A percentile compares a stretch with the other conserved stretches of the same genome.
phyloP scores from a whole-genome alignment of 1,284 basidiomycete genomes.

The Phenoliferia sp. region DNA sequence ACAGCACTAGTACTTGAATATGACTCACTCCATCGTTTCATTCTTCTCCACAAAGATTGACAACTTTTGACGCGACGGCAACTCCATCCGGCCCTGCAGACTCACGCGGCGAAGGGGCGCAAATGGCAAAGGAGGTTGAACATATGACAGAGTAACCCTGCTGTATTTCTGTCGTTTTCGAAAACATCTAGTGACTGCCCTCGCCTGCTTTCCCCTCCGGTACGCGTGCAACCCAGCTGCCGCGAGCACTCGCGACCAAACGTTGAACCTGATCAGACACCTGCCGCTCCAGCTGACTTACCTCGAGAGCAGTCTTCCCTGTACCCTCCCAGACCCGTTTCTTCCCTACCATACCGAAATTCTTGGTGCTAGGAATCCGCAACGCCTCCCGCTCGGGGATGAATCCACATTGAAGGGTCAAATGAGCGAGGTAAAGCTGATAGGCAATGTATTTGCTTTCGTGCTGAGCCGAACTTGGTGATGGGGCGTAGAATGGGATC shows the following conservation, averaged over 20 bases:
- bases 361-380: conserved; percentile 85
- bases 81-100: no score
- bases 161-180: no score
- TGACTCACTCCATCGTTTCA: no score
- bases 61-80: no score
- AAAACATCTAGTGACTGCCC: no score
- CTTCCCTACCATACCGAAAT: conserved; percentile 83
- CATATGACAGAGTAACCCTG: no score
- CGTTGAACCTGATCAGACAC: conserved; percentile 40
- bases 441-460: conserved; percentile 49
- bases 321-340: conserved; percentile 37
- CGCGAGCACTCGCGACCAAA: conserved; percentile 54
- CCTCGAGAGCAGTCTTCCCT: conserved; percentile 1
- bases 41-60: no score
- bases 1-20: no score
- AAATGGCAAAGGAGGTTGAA: no score
- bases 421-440: conserved; percentile 39
- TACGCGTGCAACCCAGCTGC: conserved; percentile 22
- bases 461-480: conserved; percentile 5
- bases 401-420: conserved; percentile 65
- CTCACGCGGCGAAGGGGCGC: no score
- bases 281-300: conserved; percentile 22
- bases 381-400: conserved; percentile 76
- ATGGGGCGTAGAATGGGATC: conserved; percentile 20
- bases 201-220: conserved; percentile 28